Percentiles rank a stretch among this genome's conserved stretches.
Conservation (phyloP, 179 eudicot genomes). For the Sideroxylon spinosum region DNA sequence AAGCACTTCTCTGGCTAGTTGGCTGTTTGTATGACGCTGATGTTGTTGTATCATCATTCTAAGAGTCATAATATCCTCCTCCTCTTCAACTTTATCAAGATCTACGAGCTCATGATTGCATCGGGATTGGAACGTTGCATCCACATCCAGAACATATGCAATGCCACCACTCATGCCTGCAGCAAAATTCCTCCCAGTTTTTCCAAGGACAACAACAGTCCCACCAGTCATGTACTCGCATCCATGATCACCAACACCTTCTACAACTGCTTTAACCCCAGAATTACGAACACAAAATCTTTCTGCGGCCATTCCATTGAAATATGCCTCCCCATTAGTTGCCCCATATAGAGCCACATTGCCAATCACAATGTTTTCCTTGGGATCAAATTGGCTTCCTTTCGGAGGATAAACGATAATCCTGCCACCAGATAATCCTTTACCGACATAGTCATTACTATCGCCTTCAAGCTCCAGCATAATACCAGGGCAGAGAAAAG, state of each 20-base stretch:
- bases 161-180: constrained; percentile 99
- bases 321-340: constrained; percentile 88
- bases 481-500: constrained; percentile 93
- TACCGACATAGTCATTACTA: constrained; percentile 97
- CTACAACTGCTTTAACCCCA: constrained; percentile 92
- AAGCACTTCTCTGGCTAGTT: constrained; percentile 80
- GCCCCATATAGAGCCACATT: constrained; percentile 98
- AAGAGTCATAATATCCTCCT: constrained; percentile 82
- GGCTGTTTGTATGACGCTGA: constrained; percentile 86
- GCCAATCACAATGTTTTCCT: constrained; percentile 93
- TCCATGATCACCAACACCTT: constrained; percentile 99
- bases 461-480: constrained; percentile 97
- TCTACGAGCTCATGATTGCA: constrained; percentile 92
- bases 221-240: constrained; percentile 99
- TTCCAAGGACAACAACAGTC: constrained; percentile 80
- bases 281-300: constrained; percentile 96
- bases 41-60: constrained; percentile 97
- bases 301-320: constrained; percentile 99
- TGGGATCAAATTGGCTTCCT: constrained; percentile 88
- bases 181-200: constrained; percentile 96
- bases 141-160: constrained; percentile 84
- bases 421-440: constrained; percentile 95
- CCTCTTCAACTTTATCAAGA: constrained; percentile 86
- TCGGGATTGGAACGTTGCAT: constrained; percentile 55
- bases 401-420: constrained; percentile 90